These are phyloP conservation scores for Aspergillus campestris DNA, from an alignment of 495 filamentous ascomycete species.

Conservation along the genomic window DNA sequence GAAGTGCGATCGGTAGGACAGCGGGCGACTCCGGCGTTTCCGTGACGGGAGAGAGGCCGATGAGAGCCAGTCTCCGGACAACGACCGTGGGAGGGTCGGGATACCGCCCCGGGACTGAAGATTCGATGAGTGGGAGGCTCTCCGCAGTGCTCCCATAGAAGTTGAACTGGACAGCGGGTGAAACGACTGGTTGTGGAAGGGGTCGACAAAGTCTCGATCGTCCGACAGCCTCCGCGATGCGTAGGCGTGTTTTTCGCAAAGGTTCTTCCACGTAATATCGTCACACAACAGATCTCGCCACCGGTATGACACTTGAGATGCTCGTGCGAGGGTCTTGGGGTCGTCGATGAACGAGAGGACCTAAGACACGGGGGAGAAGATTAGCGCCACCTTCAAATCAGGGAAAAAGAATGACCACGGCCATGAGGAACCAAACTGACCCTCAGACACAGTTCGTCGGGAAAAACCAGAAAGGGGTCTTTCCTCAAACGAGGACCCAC, in stretches of 20 bases:
- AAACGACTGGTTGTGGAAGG: slow-evolving; percentile 21
- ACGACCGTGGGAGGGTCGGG: slow-evolving; percentile 22
- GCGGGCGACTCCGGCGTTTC: slow-evolving; percentile 36
- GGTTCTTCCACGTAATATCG: slow-evolving; percentile 95
- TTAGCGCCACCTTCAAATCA: neutral
- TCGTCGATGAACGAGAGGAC: slow-evolving; percentile 93
- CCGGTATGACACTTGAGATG: slow-evolving; percentile 84
- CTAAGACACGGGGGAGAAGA: slow-evolving; percentile 28
- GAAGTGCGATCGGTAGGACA: slow-evolving; percentile 90
- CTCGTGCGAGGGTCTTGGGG: slow-evolving; percentile 79
- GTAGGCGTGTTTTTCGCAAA: slow-evolving; percentile 80
- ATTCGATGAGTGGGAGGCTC: slow-evolving; percentile 20
- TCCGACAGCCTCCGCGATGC: slow-evolving; percentile 59
- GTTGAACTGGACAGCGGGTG: slow-evolving; percentile 14
- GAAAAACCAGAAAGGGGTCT: slow-evolving; percentile 83
- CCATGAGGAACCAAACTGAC: slow-evolving; percentile 38
- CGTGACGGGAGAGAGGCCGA: slow-evolving; percentile 20
- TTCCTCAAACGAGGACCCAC: slow-evolving; percentile 89
- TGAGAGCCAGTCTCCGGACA: slow-evolving; percentile 31
- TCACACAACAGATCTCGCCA: slow-evolving; percentile 93
- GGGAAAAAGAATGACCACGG: neutral
- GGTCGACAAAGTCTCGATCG: slow-evolving; percentile 29
- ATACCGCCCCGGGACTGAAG: slow-evolving; percentile 20
- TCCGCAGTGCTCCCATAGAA: slow-evolving; percentile 16
- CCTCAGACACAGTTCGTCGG: slow-evolving; percentile 84